Evolutionary conservation across 331 rosid species (phyloP), one percentile per base, ranked within the genome.

Genomic region (Quercus phellos): DNA sequence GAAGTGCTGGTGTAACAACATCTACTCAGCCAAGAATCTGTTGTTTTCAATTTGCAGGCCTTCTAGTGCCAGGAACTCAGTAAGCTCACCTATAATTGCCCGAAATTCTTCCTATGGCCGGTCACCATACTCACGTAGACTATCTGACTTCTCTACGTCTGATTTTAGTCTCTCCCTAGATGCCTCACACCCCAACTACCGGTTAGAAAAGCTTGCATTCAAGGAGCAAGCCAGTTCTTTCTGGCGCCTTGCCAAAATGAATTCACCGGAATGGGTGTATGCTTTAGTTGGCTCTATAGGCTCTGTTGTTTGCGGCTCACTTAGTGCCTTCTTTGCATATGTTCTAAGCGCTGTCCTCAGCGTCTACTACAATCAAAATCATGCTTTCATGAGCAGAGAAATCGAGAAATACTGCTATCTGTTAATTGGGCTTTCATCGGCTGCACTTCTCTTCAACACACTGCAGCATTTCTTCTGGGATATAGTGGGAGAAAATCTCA

Each of bases 21-120:
- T 38, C 67, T 75, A 51, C 22, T 30, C 5, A 42, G 53, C 34
- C 38, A 75, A 78, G 22, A 53, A 63, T 56, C 43, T 8, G 21
- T 21, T 54, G 29, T 72, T 73, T 68, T 84, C 70, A 63, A 73
- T 61, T 80, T 88, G 54, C 88, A 94, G 98, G 91, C 98, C 99
- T 79, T 94, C 99, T 55, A 94, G 98, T 87, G 99, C 99, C 27
- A 92, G 99, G 78, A 94, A 94, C 96, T 94, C 99, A 2, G 97
- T 94, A 29, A 92, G 99, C 94, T 94, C 99, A 16, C 99, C 99
- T 2, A 94, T 94, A 84, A 92, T 94, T 78, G 88, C 99, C 51
- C 84, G 99, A 59, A 94, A 94, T 82, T 94, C 99, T 78, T 94
- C 99, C 56, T 94, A 94, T 63, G 99, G 99, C 46, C 96, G 99